phyloP scores from a whole-genome alignment of 2,329 filamentous ascomycete genomes.

The Sporothrix globosa region DNA sequence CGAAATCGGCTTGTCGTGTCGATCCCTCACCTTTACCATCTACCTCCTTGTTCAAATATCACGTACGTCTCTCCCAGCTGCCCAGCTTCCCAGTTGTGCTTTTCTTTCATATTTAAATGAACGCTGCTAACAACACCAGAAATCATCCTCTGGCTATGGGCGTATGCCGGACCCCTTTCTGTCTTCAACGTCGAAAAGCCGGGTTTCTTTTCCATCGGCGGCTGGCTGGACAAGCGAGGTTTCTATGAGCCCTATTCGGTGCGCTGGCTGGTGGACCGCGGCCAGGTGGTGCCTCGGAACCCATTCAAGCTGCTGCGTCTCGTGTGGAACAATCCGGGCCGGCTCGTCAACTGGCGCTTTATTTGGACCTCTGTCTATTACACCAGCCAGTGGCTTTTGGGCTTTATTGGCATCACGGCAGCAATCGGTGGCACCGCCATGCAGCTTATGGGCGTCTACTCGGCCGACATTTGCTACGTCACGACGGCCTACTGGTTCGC shows the following conservation, averaged over 20 bases:
- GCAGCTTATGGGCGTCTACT: constrained; percentile 40
- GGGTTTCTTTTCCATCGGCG: constrained; percentile 33
- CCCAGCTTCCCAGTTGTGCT: neutral
- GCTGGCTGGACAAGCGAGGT: constrained; percentile 37
- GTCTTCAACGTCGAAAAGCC: neutral
- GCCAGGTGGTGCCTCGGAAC: constrained; percentile 20
- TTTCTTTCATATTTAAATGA: neutral
- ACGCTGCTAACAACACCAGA: constrained; percentile 25
- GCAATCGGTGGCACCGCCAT: constrained; percentile 39
- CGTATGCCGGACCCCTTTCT: constrained; percentile 34
- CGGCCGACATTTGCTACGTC: constrained; percentile 37
- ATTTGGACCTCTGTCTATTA: constrained; percentile 38
- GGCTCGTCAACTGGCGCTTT: constrained; percentile 28
- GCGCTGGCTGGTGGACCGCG: constrained; percentile 31
- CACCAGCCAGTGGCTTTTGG: constrained; percentile 31
- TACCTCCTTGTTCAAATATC: constrained; percentile 34
- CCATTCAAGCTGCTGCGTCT: constrained; percentile 18
- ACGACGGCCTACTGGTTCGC: constrained; percentile 36
- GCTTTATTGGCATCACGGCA: constrained; percentile 50
- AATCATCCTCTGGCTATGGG: constrained; percentile 39
- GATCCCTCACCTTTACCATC: constrained; percentile 38
- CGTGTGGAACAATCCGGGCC: constrained; percentile 13
- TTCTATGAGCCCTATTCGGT: constrained; percentile 37
- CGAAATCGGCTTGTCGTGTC: constrained; percentile 38
- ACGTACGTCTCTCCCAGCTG: constrained; percentile 22